phyloP scores from a whole-genome alignment of 75 land plant genomes.

The Selaginella moellendorffii region DNA sequence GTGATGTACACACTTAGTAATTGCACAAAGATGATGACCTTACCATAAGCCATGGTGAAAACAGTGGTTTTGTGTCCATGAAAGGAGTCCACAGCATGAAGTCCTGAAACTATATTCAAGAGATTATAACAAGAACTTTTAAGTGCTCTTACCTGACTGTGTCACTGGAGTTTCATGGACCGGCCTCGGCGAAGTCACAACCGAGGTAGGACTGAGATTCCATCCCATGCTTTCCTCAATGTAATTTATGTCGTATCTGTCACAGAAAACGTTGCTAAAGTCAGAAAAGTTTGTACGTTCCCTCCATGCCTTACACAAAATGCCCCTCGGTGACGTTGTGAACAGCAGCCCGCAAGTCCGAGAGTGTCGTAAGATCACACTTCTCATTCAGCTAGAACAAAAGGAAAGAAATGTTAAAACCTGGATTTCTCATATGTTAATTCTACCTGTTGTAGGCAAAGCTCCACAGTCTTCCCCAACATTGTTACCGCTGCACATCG shows the following conservation, averaged over 20 bases:
- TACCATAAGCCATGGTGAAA: constrained; percentile 21
- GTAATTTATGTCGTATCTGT: constrained; percentile 22
- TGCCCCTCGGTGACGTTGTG: constrained; percentile 16
- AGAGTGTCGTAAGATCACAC: constrained; percentile 15
- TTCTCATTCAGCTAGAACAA: constrained; percentile 17
- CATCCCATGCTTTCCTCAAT: constrained; percentile 25
- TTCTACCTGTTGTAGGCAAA: constrained; percentile 17
- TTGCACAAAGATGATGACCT: background rate
- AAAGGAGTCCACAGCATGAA: constrained; percentile 19
- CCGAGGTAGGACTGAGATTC: constrained; percentile 3
- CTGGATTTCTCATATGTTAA: background rate
- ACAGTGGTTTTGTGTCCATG: constrained; percentile 15
- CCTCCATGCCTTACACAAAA: constrained; percentile 12
- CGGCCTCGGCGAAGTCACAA: background rate
- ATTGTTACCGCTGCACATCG: constrained; percentile 23
- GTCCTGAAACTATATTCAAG: constrained; percentile 12
- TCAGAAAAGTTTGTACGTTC: background rate
- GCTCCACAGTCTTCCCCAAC: constrained; percentile 23
- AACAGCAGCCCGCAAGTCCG: constrained; percentile 14
- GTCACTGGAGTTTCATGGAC: background rate
- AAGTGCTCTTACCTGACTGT: background rate
- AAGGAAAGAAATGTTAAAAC: background rate
- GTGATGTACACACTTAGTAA: background rate
- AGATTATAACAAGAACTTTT: background rate
- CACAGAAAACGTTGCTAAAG: background rate